These are phyloP conservation scores for Malassezia japonica DNA, from an alignment of 1,284 basidiomycete genomes.

Conservation along the genomic window DNA sequence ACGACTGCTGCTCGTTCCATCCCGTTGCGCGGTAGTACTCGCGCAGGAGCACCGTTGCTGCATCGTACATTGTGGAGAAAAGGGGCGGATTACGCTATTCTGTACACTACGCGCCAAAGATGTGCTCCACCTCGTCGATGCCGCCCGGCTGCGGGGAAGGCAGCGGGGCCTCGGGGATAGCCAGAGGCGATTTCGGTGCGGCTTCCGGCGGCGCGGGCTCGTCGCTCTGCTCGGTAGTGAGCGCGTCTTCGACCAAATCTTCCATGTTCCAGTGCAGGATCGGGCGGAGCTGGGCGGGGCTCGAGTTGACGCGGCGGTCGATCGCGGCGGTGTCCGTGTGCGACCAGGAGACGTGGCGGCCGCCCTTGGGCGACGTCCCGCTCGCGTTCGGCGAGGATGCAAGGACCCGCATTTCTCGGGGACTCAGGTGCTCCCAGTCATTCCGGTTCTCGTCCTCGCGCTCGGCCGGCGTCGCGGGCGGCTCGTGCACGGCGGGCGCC, in stretches of 20 bases:
- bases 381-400: slow-evolving; percentile 13
- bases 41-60: slow-evolving; percentile 64
- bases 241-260: slow-evolving; percentile 18
- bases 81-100: neutral
- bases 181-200: neutral
- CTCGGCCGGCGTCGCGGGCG: slow-evolving; percentile 1
- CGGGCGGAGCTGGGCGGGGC: slow-evolving; percentile 18
- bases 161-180: slow-evolving; percentile 17
- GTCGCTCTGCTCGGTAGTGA: slow-evolving; percentile 23
- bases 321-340: neutral
- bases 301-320: slow-evolving; percentile 11
- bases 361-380: slow-evolving; percentile 14
- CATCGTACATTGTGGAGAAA: slow-evolving; percentile 37
- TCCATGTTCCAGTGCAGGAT: slow-evolving; percentile 34
- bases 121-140: slow-evolving; percentile 41
- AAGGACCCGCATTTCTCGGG: slow-evolving; percentile 41
- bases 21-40: slow-evolving; percentile 80
- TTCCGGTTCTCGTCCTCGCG: slow-evolving; percentile 29
- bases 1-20: slow-evolving; percentile 93
- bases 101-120: slow-evolving; percentile 23
- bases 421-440: slow-evolving; percentile 43
- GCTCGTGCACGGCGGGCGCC: slow-evolving; percentile 2
- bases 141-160: slow-evolving; percentile 35
- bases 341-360: neutral
- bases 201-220: neutral